Percentiles rank a stretch among this genome's conserved stretches.
Evolutionary conservation across 495 filamentous ascomycete genomes (phyloP).

Genomic region (Pseudoneurospora amorphoporcata): DNA sequence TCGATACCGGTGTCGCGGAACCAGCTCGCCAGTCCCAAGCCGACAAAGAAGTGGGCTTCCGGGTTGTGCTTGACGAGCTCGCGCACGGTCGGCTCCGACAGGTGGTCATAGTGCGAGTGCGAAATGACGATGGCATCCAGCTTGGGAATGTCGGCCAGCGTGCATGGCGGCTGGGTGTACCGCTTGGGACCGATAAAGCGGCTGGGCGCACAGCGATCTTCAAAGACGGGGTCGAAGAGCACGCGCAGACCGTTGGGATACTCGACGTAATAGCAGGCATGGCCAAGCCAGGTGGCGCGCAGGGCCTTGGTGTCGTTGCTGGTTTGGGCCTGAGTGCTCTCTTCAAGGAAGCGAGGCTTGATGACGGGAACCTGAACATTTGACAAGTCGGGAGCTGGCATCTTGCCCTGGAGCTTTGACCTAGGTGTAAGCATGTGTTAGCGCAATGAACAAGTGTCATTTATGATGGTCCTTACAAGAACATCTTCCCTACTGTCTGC

Average conservation of each 20-base stretch:
- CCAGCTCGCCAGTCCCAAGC: conserved; percentile 82
- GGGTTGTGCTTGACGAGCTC: conserved; percentile 64
- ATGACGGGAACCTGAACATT: conserved; percentile 44
- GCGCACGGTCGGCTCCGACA: conserved; percentile 64
- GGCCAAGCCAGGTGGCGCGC: conserved; percentile 92
- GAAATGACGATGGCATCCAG: conserved; percentile 88
- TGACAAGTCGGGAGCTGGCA: conserved; percentile 52
- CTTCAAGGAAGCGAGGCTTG: conserved; percentile 59
- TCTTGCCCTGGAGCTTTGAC: conserved; percentile 50
- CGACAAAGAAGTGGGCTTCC: conserved; percentile 79
- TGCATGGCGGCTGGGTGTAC: conserved; percentile 69
- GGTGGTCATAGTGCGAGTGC: conserved; percentile 91
- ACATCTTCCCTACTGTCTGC: neutral
- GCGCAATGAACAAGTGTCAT: neutral
- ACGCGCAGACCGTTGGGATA: conserved; percentile 82
- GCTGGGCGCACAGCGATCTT: conserved; percentile 73
- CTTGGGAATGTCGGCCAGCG: conserved; percentile 66
- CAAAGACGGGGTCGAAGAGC: conserved; percentile 93
- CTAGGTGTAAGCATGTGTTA: conserved; percentile 22
- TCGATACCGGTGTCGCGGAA: conserved; percentile 56
- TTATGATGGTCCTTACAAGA: conserved; percentile 3
- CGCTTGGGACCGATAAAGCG: conserved; percentile 65
- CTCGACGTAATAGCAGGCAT: conserved; percentile 90
- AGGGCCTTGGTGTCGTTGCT: conserved; percentile 41
- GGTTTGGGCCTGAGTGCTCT: conserved; percentile 17